These are phyloP conservation scores for Zygnema cylindricum DNA, from an alignment of 139 green algal genomes.

Conservation along the genomic window DNA sequence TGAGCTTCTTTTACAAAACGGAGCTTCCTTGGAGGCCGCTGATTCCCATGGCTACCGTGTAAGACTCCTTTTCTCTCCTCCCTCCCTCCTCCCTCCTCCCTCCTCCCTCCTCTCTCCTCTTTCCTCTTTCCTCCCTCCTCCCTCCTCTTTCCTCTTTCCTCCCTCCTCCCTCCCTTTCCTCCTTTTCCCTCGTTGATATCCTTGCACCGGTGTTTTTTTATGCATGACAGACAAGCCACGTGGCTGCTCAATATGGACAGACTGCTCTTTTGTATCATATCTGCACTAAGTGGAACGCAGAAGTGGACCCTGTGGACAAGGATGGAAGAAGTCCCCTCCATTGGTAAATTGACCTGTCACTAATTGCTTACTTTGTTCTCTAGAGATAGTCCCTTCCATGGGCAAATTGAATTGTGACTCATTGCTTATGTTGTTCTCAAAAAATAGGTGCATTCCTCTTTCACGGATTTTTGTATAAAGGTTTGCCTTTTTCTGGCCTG, in stretches of 20 bases:
- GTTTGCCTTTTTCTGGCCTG: too few relatives aligned
- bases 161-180: background rate
- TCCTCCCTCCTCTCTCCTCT: too few relatives aligned
- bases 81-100: background rate
- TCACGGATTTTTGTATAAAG: too few relatives aligned
- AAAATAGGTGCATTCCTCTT: too few relatives aligned
- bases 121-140: too few relatives aligned
- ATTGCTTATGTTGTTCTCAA: too few relatives aligned
- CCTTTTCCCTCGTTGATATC: too few relatives aligned
- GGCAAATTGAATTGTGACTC: too few relatives aligned
- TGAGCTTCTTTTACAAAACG: conserved; percentile 43
- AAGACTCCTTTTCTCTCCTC: conserved; percentile 14
- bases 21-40: conserved; percentile 32
- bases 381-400: too few relatives aligned
- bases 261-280: conserved; percentile 91
- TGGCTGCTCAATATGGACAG: conserved; percentile 95
- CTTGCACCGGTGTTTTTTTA: too few relatives aligned
- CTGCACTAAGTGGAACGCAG: conserved; percentile 81
- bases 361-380: background rate
- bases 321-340: conserved; percentile 75
- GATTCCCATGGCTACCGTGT: conserved; percentile 44
- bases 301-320: conserved; percentile 78
- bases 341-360: conserved; percentile 62
- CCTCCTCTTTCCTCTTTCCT: background rate
- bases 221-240: conserved; percentile 71